phyloP scores from a whole-genome alignment of 257 asterid genomes.

The Nicotiana sylvestris region DNA sequence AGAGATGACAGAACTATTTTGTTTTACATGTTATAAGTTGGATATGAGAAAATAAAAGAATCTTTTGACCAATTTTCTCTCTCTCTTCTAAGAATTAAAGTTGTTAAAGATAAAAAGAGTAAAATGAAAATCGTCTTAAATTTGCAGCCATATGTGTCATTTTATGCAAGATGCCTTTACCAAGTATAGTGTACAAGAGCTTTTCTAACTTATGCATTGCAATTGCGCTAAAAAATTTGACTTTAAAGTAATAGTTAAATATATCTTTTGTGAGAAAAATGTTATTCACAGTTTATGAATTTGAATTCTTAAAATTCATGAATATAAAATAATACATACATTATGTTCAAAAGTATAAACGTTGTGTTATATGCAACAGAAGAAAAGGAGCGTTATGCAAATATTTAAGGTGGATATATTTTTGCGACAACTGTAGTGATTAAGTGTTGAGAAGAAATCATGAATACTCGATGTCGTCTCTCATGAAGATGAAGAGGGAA shows the following conservation, averaged over 20 bases:
- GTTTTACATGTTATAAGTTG: not conserved
- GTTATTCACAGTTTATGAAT: not conserved
- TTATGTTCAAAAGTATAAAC: not conserved
- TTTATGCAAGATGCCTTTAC: not conserved
- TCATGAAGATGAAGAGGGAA: no score
- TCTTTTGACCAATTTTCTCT: not conserved
- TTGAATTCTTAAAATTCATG: not conserved
- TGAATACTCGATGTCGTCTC: no score
- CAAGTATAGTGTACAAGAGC: not conserved
- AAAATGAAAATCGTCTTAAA: not conserved
- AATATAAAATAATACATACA: not conserved
- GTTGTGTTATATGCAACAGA: no score
- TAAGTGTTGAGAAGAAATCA: no score
- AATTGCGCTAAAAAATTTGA: not conserved
- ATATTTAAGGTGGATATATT: not conserved
- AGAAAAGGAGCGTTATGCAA: no score
- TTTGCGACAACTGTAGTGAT: not conserved
- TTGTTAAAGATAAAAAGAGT: not conserved
- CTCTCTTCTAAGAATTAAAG: not conserved
- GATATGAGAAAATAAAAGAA: not conserved
- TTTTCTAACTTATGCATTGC: not conserved
- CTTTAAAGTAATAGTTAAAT: not conserved
- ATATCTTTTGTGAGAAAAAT: not conserved
- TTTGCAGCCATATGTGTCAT: no score
- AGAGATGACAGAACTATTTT: not conserved